Evolutionary conservation across 768 basidiomycete species (phyloP), one percentile per base, ranked within the genome.

Genomic region (Boletus sp.): DNA sequence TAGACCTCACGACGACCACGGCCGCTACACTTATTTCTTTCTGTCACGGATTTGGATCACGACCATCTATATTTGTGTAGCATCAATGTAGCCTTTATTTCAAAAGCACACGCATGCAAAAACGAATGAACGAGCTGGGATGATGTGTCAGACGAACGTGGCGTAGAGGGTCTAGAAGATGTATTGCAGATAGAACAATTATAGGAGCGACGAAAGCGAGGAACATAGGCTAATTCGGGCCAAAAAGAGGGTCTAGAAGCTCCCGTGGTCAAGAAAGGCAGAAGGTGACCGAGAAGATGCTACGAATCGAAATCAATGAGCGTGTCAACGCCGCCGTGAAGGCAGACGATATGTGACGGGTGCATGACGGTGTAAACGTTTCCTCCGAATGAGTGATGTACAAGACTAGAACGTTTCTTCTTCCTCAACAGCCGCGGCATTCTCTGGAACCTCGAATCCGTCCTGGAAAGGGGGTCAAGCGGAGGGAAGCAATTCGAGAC

Each of bases 361-460:
- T 29, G n/a, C 58, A 55, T 61, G 24, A 51, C n/a, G 58, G 46
- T 47, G 50, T 55, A 50, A 52, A 54, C 39, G 50, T 20, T 57
- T 56, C 50, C 49, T 59, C 47, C 33, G 42, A 46, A 51, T 35
- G 48, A 30, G 51, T 53, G 47, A 52, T 56, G 60, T 68, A 65
- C 65, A 61, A 47, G 29, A 47, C 64, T 69, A 88, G 71, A 87
- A 88, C 42, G 89, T 91, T 76, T 92, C 90, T 73, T 93, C 91
- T 71, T 94, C 91, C 52, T 91, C 90, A 24, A 78, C 79, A 0
- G 73, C 62, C 33, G 66, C 78, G 33, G 65, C 72, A 45, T 58
- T 78, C 8, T 92, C 91, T 3, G 94, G 93, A 12, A 94, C 92
- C 68, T 95, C 94, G 64, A 95, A 95, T 52, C 94, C 94, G 12